Evolutionary conservation across 345 rosid species (phyloP), one percentile per base, ranked within the genome.

Genomic region (Salix brachista): DNA sequence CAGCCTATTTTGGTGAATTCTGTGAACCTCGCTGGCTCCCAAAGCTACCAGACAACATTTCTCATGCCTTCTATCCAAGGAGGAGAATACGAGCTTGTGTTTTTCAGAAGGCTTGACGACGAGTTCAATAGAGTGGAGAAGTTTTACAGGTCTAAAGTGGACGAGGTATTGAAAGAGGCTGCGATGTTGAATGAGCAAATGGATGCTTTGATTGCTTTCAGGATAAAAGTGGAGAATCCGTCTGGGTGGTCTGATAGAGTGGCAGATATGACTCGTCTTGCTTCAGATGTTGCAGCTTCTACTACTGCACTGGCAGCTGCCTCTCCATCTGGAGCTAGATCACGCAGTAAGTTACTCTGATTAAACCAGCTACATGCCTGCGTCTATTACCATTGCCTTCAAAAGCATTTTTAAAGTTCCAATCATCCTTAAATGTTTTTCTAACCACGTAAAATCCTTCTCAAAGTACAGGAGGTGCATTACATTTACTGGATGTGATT

Each of bases 171-270:
- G 81, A 78, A 87, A n/a, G 94, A 90, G 71, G 97, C 97, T 0
- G 79, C 25, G 8, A 50, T 80, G 75, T 81, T 90, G 83, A 86
- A 71, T 17, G 83, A 77, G 67, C 97, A 90, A 61, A 92, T 90
- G 97, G 87, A 92, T 73, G 97, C 97, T 80, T 73, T 92, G 74
- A 89, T 89, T 65, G 97, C 94, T 70, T 88, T 90, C 21, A 79
- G 93, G 37, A 80, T 90, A 8, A 90, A 92, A 83, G 94, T 92
- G 16, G 94, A 92, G 72, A 87, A 90, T 78, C 97, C 93, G 12
- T 58, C 69, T 1, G 91, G 83, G 8, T 84, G 85, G 82, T 73
- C 69, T 8, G 90, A 87, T 19, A 76, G 87, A 28, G 25, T 83
- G 2, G 84, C 70, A 21, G 93, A 91, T 77, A 80, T 90, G 87